Conservation (phyloP, 2,329 filamentous ascomycete genomes). For the Sporothrix variecibatus region DNA sequence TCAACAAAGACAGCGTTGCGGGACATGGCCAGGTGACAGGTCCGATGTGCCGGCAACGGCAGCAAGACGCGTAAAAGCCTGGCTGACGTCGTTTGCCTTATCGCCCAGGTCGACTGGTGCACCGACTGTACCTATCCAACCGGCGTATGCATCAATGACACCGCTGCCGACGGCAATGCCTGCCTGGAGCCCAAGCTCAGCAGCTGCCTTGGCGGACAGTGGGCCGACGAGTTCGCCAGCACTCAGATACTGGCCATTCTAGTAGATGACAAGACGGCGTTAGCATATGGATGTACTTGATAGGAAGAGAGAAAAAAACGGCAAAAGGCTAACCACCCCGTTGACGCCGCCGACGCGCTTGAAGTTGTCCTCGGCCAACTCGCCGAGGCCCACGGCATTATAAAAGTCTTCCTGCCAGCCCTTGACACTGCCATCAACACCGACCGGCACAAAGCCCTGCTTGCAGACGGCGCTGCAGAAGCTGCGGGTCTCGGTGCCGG, state of each 20-base stretch:
- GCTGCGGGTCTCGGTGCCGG: conserved; percentile 85
- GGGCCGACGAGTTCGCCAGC: conserved; percentile 88
- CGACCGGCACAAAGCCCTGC: conserved; percentile 95
- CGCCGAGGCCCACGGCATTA: conserved; percentile 78
- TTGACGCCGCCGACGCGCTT: conserved; percentile 92
- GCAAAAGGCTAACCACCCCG: conserved; percentile 76
- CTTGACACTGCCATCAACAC: conserved; percentile 94
- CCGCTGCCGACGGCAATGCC: conserved; percentile 93
- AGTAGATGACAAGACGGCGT: conserved; percentile 22
- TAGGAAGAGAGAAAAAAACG: conserved; percentile 30
- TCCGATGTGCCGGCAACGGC: conserved; percentile 93
- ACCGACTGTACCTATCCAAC: conserved; percentile 98
- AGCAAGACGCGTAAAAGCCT: conserved; percentile 89
- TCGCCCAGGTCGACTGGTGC: conserved; percentile 83
- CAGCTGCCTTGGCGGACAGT: conserved; percentile 78
- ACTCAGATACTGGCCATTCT: conserved; percentile 91
- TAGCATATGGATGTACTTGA: background rate
- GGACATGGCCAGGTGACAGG: conserved; percentile 96
- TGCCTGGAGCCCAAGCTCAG: conserved; percentile 78
- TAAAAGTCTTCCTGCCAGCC: conserved; percentile 98
- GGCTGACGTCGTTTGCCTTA: conserved; percentile 86
- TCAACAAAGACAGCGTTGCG: conserved; percentile 89
- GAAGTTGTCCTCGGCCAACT: conserved; percentile 83
- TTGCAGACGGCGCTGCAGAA: conserved; percentile 97
- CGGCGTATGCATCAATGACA: conserved; percentile 97